phyloP scores from a whole-genome alignment of 2,329 filamentous ascomycete species.

The Botryosphaeria agaves region DNA sequence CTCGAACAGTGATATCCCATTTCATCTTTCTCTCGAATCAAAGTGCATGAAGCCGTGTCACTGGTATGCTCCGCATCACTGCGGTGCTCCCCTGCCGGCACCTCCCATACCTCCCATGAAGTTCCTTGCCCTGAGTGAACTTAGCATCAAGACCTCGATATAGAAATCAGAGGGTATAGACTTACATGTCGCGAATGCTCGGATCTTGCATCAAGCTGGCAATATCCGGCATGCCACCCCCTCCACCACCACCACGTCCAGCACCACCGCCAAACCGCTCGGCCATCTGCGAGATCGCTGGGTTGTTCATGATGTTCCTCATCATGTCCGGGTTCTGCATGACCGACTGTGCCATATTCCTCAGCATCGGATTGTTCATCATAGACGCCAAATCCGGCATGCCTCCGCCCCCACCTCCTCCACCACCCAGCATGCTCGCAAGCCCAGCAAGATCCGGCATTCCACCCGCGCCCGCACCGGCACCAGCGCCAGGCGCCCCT shows the following conservation, averaged over 20 bases:
- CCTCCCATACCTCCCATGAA: conserved; percentile 46
- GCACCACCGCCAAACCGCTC: conserved; percentile 47
- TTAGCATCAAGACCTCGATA: neutral
- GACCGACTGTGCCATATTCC: conserved; percentile 87
- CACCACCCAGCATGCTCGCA: conserved; percentile 35
- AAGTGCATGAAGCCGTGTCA: too few species aligned
- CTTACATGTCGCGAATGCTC: conserved; percentile 82
- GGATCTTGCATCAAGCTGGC: conserved; percentile 80
- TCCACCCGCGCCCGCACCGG: conserved; percentile 19
- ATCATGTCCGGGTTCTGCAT: conserved; percentile 95
- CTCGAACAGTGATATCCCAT: too few species aligned
- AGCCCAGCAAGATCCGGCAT: conserved; percentile 23
- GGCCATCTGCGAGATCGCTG: conserved; percentile 73
- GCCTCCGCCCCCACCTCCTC: conserved; percentile 48
- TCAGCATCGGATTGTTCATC: conserved; percentile 98
- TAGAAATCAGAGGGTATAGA: conserved; percentile 10
- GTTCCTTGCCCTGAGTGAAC: conserved; percentile 39
- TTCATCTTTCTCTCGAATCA: too few species aligned
- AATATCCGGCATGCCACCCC: conserved; percentile 73
- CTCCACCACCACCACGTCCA: conserved; percentile 16
- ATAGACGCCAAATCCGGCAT: conserved; percentile 79
- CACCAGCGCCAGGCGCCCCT: conserved; percentile 13
- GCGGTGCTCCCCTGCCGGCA: conserved; percentile 11
- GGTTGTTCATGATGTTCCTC: conserved; percentile 87
- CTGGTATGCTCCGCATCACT: too few species aligned